Conservation (phyloP, 2,329 filamentous ascomycete genomes). For the Thielaviopsis euricoi region DNA sequence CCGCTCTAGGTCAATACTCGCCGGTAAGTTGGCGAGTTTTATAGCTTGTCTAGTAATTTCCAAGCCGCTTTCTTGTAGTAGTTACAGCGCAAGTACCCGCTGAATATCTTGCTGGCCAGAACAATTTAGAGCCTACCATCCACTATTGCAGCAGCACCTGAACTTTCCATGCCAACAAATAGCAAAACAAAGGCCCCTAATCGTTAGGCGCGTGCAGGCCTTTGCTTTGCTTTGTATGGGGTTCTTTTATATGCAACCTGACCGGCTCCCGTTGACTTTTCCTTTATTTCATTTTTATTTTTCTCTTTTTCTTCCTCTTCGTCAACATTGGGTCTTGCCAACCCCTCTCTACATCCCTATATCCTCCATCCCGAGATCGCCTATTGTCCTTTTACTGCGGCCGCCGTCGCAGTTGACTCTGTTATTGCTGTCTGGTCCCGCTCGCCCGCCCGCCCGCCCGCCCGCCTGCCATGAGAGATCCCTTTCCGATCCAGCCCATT, state of each 20-base stretch:
- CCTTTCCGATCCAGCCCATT: conserved; percentile 47
- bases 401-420: background rate
- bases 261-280: background rate
- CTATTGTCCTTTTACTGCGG: background rate
- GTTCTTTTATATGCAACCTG: no score
- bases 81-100: no score
- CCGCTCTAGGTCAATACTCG: background rate
- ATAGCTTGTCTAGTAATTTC: no score
- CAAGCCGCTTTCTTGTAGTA: no score
- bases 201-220: background rate
- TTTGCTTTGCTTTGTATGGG: no score
- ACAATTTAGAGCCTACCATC: no score
- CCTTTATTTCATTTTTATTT: background rate
- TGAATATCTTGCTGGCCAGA: no score
- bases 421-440: background rate
- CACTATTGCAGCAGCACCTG: no score
- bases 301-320: background rate
- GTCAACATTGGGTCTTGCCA: background rate
- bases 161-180: no score
- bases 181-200: no score
- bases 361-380: background rate
- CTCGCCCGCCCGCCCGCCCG: conserved; percentile 14
- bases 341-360: background rate
- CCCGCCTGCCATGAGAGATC: conserved; percentile 46
- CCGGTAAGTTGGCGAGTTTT: no score